Conservation (phyloP, 768 basidiomycete species). For the Collybia nuda region DNA sequence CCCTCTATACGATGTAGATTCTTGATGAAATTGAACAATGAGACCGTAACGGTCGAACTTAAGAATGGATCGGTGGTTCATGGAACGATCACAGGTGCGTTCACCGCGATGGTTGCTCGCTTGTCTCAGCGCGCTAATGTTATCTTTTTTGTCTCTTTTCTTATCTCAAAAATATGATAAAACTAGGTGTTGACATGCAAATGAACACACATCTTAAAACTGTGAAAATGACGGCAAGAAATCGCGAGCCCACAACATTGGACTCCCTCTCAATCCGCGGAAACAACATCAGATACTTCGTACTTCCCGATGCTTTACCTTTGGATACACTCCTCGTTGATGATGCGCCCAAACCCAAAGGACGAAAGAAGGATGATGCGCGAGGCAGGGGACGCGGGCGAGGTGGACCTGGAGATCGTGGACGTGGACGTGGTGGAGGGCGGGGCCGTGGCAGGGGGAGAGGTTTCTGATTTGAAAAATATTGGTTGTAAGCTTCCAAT, state of each 20-base stretch:
- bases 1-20: constrained; percentile 53
- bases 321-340: constrained; percentile 96
- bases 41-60: constrained; percentile 96
- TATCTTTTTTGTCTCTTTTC: background rate
- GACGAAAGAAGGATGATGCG: constrained; percentile 82
- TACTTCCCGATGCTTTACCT: constrained; percentile 96
- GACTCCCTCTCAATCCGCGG: constrained; percentile 94
- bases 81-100: constrained; percentile 93
- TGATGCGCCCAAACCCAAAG: constrained; percentile 96
- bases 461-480: constrained; percentile 17
- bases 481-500: background rate
- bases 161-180: constrained; percentile 1
- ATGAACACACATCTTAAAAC: constrained; percentile 99
- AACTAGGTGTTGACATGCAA: constrained; percentile 93
- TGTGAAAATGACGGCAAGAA: constrained; percentile 93
- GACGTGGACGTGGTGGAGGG: constrained; percentile 54
- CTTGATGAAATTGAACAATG: constrained; percentile 99
- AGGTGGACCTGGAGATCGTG: constrained; percentile 50
- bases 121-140: background rate
- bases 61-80: constrained; percentile 96
- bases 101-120: background rate
- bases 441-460: constrained; percentile 34
- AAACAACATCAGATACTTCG: constrained; percentile 95
- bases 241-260: constrained; percentile 82
- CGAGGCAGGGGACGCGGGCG: constrained; percentile 62